Evolutionary conservation across 768 basidiomycete genomes (phyloP).

Genomic region (Clavulina sp.): DNA sequence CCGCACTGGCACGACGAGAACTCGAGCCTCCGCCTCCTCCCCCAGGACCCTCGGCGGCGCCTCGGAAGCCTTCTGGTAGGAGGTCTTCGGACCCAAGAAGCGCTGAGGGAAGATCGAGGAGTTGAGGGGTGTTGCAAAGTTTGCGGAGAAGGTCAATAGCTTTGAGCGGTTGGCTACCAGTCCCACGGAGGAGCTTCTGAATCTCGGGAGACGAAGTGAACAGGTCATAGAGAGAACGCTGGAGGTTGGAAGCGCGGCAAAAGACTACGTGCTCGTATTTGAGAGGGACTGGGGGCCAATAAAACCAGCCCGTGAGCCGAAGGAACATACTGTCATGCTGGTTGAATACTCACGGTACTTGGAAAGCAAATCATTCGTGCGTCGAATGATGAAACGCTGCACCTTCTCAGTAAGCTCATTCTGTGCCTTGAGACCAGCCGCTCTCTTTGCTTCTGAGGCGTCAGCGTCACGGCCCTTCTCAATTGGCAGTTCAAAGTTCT

Average conservation of each 20-base stretch:
- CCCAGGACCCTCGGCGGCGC: conserved; percentile 25
- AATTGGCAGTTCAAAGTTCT: conserved; percentile 87
- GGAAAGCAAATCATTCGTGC: conserved; percentile 85
- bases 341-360: conserved; percentile 63
- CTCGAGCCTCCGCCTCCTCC: conserved; percentile 12
- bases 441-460: conserved; percentile 61
- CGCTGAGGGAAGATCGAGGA: conserved; percentile 71
- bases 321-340: background rate
- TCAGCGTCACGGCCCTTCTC: conserved; percentile 80
- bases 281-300: conserved; percentile 56
- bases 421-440: conserved; percentile 72
- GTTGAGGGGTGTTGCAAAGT: conserved; percentile 86
- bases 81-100: conserved; percentile 64
- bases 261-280: conserved; percentile 99
- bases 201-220: conserved; percentile 91
- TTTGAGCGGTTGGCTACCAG: conserved; percentile 84
- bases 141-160: conserved; percentile 92
- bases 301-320: conserved; percentile 1
- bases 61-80: conserved; percentile 67
- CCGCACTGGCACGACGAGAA: conserved; percentile 2
- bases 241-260: conserved; percentile 69
- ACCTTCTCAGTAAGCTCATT: conserved; percentile 79
- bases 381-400: conserved; percentile 84
- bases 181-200: conserved; percentile 70
- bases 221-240: conserved; percentile 66